Percentiles rank a stretch among this genome's conserved stretches.
phyloP scores from a whole-genome alignment of 208 protist genomes.

The Porcisia hertigi region DNA sequence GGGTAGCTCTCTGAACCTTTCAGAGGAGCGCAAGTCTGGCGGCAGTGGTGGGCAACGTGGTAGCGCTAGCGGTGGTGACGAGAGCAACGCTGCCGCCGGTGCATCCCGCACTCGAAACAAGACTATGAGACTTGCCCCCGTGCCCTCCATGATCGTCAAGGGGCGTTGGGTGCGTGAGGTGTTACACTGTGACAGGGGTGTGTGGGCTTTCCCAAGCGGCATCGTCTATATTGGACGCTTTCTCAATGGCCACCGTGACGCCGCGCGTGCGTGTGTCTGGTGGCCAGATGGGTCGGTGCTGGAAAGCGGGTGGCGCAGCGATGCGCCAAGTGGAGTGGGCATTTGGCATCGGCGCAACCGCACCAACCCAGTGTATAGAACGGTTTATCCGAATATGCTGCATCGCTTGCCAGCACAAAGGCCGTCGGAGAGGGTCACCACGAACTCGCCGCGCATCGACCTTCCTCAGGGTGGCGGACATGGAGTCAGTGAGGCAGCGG shows the following conservation, averaged over 20 bases:
- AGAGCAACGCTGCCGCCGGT: neutral
- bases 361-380: conserved; percentile 46
- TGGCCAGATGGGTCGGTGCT: conserved; percentile 76
- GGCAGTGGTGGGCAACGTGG: neutral
- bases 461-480: neutral
- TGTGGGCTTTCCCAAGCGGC: conserved; percentile 77
- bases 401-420: conserved; percentile 18
- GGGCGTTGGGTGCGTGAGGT: conserved; percentile 67
- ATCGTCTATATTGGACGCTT: conserved; percentile 80
- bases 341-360: conserved; percentile 62
- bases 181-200: conserved; percentile 51
- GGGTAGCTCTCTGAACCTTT: conserved; percentile 16
- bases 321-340: conserved; percentile 62
- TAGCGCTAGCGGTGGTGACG: neutral
- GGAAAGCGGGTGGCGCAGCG: conserved; percentile 58
- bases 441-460: neutral
- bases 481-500: neutral
- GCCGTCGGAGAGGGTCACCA: neutral
- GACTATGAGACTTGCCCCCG: conserved; percentile 8
- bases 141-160: conserved; percentile 49
- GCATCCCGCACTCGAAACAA: neutral
- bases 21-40: conserved; percentile 10
- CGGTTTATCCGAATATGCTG: conserved; percentile 13
- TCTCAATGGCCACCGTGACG: conserved; percentile 41
- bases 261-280: conserved; percentile 46